A percentile compares a stretch with the other conserved stretches of the same genome.
Conservation (phyloP, 2,329 filamentous ascomycete genomes). For the Nemania abortiva region DNA sequence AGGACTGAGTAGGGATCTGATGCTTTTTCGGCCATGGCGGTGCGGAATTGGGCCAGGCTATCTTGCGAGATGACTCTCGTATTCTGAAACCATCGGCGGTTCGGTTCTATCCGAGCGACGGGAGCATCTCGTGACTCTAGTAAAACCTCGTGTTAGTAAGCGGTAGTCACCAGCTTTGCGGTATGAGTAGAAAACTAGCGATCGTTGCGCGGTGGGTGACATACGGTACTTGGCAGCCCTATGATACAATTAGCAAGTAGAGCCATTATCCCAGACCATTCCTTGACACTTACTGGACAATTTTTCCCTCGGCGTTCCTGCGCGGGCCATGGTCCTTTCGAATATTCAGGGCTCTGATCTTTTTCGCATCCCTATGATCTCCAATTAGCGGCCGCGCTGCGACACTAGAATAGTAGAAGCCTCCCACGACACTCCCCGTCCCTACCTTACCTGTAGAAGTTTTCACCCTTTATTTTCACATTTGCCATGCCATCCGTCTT, state of each 20-base stretch:
- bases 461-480: constrained; percentile 94
- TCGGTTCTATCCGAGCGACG: constrained; percentile 89
- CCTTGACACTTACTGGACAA: constrained; percentile 68
- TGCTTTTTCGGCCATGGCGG: constrained; percentile 90
- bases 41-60: constrained; percentile 85
- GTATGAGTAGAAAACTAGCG: too few relatives aligned
- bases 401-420: neutral
- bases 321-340: constrained; percentile 87
- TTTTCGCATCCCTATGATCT: constrained; percentile 71
- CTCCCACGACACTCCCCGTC: constrained; percentile 6
- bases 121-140: constrained; percentile 80
- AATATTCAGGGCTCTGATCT: constrained; percentile 89
- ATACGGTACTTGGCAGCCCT: constrained; percentile 76
- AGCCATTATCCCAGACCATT: too few relatives aligned
- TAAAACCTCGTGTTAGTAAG: constrained; percentile 6
- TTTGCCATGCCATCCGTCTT: constrained; percentile 88
- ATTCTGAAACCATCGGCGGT: constrained; percentile 98
- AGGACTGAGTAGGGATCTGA: constrained; percentile 93
- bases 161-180: too few relatives aligned
- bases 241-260: constrained; percentile 10
- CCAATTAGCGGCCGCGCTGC: constrained; percentile 7
- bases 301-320: constrained; percentile 84
- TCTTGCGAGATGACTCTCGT: constrained; percentile 91
- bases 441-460: constrained; percentile 76
- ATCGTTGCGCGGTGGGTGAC: neutral